Base-by-base conservation (phyloP, 192 early-diverging fungal genomes). In the Geranomyces variabilis region DNA sequence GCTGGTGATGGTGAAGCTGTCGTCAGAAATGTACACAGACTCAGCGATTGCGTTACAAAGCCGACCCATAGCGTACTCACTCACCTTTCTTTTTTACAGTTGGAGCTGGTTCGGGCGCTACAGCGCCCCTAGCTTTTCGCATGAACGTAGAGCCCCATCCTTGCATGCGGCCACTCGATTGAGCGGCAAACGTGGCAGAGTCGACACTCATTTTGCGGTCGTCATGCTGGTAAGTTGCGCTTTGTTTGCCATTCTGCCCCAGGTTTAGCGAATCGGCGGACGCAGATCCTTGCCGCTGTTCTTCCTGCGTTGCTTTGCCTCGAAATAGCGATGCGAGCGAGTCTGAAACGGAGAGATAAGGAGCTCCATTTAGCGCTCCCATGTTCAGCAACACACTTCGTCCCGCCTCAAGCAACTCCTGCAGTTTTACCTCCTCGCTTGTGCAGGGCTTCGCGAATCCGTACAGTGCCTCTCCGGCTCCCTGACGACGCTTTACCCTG, bases 261-360 rank as follows among this genome's bases (percentile, higher is more conserved):
- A 55, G 21, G 51, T 55, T n/a, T 24, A 60, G 58, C 21, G 22
- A 60, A 29, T 60, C 28, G 58, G 22, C 58, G 15, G 58, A 60
- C 36, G 36, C 36, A 10, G 36, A 41, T 10, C 36, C 36, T 41
- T 41, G 36, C 36, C 36, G 36, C 36, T n/a, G n/a, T n/a, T 41
- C 36, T 3, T 41, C 36, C 36, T 41, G 36, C n/a, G 51, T 8
- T 26, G 51, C 19, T 53, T 53, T 60, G 29, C 58, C 29, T 26
- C 67, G 67, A 24, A 69, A 69, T 28, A 69, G 53, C 7, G 67
- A 69, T 36, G 67, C 67, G 19, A 69, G 26, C 5, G 67, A 69
- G 24, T 69, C 67, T 69, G 36, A 9, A 21, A 21, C 21, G 13
- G 45, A 66, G 15, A 49, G n/a, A 44, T 12, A 49, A 26, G 9